phyloP scores from a whole-genome alignment of 2,329 filamentous ascomycete genomes.

The Trichoderma asperellum region DNA sequence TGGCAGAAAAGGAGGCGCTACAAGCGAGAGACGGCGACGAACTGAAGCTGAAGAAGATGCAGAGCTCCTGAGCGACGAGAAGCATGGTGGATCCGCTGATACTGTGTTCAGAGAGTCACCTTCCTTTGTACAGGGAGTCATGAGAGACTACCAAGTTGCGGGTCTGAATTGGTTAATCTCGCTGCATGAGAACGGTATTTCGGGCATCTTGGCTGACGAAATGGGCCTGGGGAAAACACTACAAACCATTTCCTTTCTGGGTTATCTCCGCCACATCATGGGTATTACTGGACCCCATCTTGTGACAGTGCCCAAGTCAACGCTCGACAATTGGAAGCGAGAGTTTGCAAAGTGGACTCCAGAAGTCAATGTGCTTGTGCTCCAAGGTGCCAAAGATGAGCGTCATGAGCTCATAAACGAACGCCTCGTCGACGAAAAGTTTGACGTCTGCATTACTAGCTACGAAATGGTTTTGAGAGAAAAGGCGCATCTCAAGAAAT shows the following conservation, averaged over 20 bases:
- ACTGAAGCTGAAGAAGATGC: conserved; percentile 98
- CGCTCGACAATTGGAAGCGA: conserved; percentile 96
- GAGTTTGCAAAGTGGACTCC: conserved; percentile 95
- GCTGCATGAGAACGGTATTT: conserved; percentile 97
- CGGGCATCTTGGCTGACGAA: conserved; percentile 94
- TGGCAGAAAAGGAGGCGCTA: conserved; percentile 81
- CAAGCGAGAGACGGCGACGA: conserved; percentile 75
- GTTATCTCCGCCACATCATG: conserved; percentile 89
- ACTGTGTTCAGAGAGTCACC: conserved; percentile 95
- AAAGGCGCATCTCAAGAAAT: conserved; percentile 93
- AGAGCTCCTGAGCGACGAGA: conserved; percentile 84
- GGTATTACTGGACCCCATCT: conserved; percentile 90
- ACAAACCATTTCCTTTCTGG: conserved; percentile 95
- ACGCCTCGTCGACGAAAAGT: conserved; percentile 88
- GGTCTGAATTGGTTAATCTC: conserved; percentile 98
- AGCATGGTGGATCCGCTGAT: conserved; percentile 80
- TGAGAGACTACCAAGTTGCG: conserved; percentile 96
- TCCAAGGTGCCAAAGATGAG: conserved; percentile 95
- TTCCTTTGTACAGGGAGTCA: conserved; percentile 80
- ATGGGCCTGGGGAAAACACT: conserved; percentile 98
- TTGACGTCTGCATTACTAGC: conserved; percentile 97
- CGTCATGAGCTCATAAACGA: conserved; percentile 86
- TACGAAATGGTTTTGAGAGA: conserved; percentile 99
- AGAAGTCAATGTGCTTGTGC: conserved; percentile 88
- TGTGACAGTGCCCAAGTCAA: conserved; percentile 92